Conservation (phyloP, 169 alveolate species). For the Plasmodium sp. region DNA sequence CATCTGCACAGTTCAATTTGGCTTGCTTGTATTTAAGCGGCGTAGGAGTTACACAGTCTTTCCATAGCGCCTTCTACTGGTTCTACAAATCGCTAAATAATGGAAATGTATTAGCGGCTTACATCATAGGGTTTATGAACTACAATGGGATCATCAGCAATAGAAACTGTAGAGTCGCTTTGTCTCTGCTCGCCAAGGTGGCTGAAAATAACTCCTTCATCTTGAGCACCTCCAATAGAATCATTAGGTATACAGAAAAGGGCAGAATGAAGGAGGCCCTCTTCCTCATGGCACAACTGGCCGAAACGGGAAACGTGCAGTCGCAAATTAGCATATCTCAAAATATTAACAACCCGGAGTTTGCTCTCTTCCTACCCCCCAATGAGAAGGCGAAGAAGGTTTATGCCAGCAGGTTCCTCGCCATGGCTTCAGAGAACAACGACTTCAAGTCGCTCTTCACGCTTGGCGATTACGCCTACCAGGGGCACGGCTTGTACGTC, state of each 20-base stretch:
- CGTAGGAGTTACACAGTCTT: slow-evolving; percentile 40
- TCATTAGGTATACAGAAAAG: slow-evolving; percentile 58
- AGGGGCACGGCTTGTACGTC: slow-evolving; percentile 45
- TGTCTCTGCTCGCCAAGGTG: slow-evolving; percentile 45
- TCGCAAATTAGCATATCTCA: slow-evolving; percentile 36
- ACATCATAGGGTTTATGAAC: slow-evolving; percentile 48
- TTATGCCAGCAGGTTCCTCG: slow-evolving; percentile 66
- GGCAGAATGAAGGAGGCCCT: slow-evolving; percentile 63
- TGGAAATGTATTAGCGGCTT: slow-evolving; percentile 66
- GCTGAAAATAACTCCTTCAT: slow-evolving; percentile 53
- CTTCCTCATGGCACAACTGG: slow-evolving; percentile 58
- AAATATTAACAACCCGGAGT: background rate
- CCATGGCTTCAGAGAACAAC: slow-evolving; percentile 63
- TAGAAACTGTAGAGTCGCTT: slow-evolving; percentile 51
- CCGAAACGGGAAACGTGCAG: slow-evolving; percentile 68
- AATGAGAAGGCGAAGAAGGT: slow-evolving; percentile 37
- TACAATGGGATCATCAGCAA: slow-evolving; percentile 55
- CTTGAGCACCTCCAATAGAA: slow-evolving; percentile 44
- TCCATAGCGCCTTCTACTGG: slow-evolving; percentile 63
- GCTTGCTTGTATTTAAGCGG: slow-evolving; percentile 68
- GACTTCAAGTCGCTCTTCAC: slow-evolving; percentile 44
- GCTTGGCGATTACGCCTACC: slow-evolving; percentile 62
- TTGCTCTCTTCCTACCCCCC: slow-evolving; percentile 45
- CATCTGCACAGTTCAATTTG: slow-evolving; percentile 62
- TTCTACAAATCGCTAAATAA: slow-evolving; percentile 51